Evolutionary conservation across 371 early-diverging fungal genomes (phyloP), one percentile per base, ranked within the genome.

Genomic region (Chytridiales sp.): DNA sequence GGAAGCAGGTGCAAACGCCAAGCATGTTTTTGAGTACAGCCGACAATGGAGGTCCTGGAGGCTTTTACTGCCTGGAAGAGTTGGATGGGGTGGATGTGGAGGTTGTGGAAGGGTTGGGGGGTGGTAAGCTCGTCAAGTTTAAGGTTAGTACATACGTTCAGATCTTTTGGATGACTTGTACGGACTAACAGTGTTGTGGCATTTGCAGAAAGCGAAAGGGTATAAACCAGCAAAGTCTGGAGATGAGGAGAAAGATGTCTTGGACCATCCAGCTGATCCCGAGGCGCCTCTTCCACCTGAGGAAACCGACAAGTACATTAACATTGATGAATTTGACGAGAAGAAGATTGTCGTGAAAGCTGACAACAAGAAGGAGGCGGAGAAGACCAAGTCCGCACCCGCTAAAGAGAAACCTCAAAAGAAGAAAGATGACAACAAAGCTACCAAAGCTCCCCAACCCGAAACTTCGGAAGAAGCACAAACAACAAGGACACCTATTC

Each of bases 61-160:
- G 93, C 6, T 88, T 93, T 60, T 85, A 66, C 21, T 50, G 89
- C 47, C 78, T 95, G 38, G 93, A 95, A 67, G 95, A 94, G 61
- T 75, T 92, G 24, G 88, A 88, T 27, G 91, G 85, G 50, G 88
- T 93, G 4, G 88, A 91, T 62, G 82, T 92, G 21, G 83, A 83
- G 30, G 87, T 82, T 69, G 84, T 85, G 51, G 84, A 82, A 3
- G 82, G 82, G 34, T 79, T 77, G 11, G 67, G 62, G 0, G 79
- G 81, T 4, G 91, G 89, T 36, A 82, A 78, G 65, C 80, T 83
- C 0, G 78, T 86, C 27, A 79, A 77, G 53, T 88, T 89, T 64
- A 87, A 88, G 81, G 91, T 89, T 67, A 59, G 63, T 8, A 55
- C 40, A 22, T 47, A 30, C 26, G 2, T 19, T 26, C 22, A 31